Percentiles rank a stretch among this genome's conserved stretches.
Conservation (phyloP, 306 rosid genomes). For the Ormosia semicastrata region DNA sequence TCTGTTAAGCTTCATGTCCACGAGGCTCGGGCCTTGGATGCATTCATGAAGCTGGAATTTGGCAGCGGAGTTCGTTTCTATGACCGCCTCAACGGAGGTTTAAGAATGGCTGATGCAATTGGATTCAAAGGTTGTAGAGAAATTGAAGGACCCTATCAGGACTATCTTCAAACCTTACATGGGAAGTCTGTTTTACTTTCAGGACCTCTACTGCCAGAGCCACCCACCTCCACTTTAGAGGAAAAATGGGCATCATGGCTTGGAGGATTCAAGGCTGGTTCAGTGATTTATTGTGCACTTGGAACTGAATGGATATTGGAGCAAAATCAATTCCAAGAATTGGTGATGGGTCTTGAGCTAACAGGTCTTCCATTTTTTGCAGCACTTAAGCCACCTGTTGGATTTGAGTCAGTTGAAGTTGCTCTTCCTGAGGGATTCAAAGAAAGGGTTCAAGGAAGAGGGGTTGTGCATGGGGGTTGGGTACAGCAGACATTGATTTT, state of each 20-base stretch:
- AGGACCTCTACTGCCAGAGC: constrained; percentile 29
- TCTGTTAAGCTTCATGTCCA: constrained; percentile 22
- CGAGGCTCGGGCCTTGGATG: not conserved
- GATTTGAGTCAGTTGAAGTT: constrained; percentile 13
- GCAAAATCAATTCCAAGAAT: constrained; percentile 6
- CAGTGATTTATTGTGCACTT: constrained; percentile 15
- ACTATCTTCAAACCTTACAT: not conserved
- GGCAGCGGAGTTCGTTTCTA: constrained; percentile 31
- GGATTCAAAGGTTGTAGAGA: constrained; percentile 35
- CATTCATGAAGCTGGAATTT: not conserved
- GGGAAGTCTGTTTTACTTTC: constrained; percentile 33
- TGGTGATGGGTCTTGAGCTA: constrained; percentile 27
- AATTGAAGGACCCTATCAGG: constrained; percentile 31
- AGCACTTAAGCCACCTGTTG: constrained; percentile 3
- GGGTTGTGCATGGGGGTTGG: constrained; percentile 40
- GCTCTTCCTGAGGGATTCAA: constrained; percentile 26
- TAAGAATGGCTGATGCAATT: constrained; percentile 12
- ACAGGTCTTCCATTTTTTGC: constrained; percentile 13
- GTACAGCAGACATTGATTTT: constrained; percentile 52
- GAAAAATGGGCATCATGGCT: constrained; percentile 30
- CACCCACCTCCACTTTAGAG: constrained; percentile 1
- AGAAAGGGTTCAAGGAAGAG: constrained; percentile 22
- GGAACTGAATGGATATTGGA: constrained; percentile 21
- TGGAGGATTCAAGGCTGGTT: not conserved
- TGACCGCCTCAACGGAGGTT: not conserved